Evolutionary conservation across 2,329 filamentous ascomycete species (phyloP).

Genomic region (Aspergillus ochraceus): DNA sequence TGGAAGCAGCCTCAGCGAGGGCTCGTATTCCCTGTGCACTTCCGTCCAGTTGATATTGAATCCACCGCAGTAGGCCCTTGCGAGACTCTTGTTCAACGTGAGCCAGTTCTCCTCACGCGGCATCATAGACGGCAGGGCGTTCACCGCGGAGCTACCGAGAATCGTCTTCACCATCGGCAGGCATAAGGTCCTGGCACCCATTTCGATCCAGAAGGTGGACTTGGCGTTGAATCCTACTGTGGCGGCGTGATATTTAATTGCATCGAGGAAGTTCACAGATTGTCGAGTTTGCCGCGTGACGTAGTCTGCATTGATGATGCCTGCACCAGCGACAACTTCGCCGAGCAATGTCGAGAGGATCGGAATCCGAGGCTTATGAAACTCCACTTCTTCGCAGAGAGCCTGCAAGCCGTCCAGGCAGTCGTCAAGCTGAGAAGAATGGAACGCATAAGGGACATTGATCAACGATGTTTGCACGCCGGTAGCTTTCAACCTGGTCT

Average conservation of each 20-base stretch:
- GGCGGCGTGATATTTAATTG: background rate
- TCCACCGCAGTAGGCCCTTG: constrained; percentile 61
- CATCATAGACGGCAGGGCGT: constrained; percentile 59
- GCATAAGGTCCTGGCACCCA: background rate
- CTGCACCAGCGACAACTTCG: background rate
- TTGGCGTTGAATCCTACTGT: background rate
- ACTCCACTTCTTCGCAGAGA: background rate
- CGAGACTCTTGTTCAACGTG: constrained; percentile 55
- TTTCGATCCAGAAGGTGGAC: background rate
- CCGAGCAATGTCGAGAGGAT: background rate
- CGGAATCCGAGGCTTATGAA: background rate
- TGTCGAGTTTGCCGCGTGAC: background rate
- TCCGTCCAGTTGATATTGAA: constrained; percentile 69
- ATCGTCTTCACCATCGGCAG: background rate
- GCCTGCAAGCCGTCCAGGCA: background rate
- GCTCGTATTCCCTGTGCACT: constrained; percentile 60
- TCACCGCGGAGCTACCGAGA: constrained; percentile 43
- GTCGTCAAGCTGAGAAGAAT: constrained; percentile 6
- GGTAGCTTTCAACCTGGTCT: background rate
- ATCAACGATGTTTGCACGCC: background rate
- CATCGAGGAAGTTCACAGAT: background rate
- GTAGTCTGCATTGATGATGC: background rate
- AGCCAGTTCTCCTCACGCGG: background rate
- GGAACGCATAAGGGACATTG: constrained; percentile 4
- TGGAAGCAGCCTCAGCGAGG: constrained; percentile 58